Percentiles rank a stretch among this genome's conserved stretches.
phyloP scores from a whole-genome alignment of 1,284 basidiomycete genomes.

The Cronartium quercuum region DNA sequence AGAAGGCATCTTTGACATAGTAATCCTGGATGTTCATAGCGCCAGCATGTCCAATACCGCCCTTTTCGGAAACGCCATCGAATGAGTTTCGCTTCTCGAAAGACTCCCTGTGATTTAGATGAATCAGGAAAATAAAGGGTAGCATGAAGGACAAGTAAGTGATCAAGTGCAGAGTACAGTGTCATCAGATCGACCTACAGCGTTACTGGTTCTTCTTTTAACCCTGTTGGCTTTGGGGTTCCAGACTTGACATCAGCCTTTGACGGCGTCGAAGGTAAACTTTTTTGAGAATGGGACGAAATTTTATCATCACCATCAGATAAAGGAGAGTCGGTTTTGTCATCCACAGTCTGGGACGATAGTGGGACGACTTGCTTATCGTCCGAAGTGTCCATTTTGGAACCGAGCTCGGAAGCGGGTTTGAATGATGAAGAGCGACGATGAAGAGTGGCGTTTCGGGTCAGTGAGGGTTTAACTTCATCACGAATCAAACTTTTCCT shows the following conservation, averaged over 20 bases:
- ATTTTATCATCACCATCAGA: background rate
- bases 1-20: slow-evolving; percentile 90
- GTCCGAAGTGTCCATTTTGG: background rate
- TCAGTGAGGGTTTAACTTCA: background rate
- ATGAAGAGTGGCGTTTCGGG: background rate
- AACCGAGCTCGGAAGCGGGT: background rate
- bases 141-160: background rate
- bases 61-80: slow-evolving; percentile 40
- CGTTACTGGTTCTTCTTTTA: slow-evolving; percentile 30
- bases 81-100: slow-evolving; percentile 45
- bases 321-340: background rate
- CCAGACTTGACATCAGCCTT: background rate
- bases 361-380: background rate
- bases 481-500: background rate
- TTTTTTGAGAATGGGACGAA: background rate
- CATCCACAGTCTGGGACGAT: background rate
- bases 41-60: slow-evolving; percentile 43
- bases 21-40: slow-evolving; percentile 57
- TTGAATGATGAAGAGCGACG: background rate
- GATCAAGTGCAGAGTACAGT: slow-evolving; percentile 12
- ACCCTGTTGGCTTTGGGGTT: background rate
- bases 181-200: slow-evolving; percentile 8
- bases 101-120: slow-evolving; percentile 40
- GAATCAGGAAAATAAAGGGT: background rate
- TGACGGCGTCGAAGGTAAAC: background rate